Base-by-base conservation (phyloP, 2,329 filamentous ascomycete species). In the Aspergillus pseudotamarii region DNA sequence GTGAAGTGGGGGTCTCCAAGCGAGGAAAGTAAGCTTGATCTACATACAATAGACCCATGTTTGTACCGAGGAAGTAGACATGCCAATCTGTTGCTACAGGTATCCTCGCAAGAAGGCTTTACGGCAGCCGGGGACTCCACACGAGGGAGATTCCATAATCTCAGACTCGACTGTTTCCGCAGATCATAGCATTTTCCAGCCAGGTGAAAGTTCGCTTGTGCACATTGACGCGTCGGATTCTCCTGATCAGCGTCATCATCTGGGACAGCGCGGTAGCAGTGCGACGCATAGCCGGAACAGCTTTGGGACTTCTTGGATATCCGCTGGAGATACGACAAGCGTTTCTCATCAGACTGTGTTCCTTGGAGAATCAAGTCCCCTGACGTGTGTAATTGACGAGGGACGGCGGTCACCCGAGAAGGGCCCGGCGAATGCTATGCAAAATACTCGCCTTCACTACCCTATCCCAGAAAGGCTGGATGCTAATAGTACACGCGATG, bases 321-420 rank as follows among this genome's bases (percentile, higher is more conserved):
- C 61, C 3, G 26, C 57, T 6, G 57, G 43, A 11, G 55, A 62
- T 26, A 34, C 57, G 28, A 14, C 61, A 12, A 57, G 23, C n/a
- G 51, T 53, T 16, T 45, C 59, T 21, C 59, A 67, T 11, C 62
- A 72, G 51, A 78, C 76, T 2, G 79, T 80, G 21, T 83, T 83
- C 57, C 77, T 84, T 6, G 80, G 81, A 38, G 81, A 83, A 59
- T 83, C 81, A 1, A 82, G 78, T 57, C 82, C 83, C 1, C 75
- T 85, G 48, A 80, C 82, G 16, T 84, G 83, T 63, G 80, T 85
- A 3, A 80, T 79, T 14, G 80, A 82, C 38, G 79, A 82, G 57
- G 71, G 67, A 5, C 69, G 66, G 19, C 68, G 69, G 46, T 73
- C 71, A 3, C 71, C 70, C 3, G 69, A 72, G 30, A 71, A 71